Evolutionary conservation across 2,329 filamentous ascomycete species (phyloP).

Genomic region (Trichoderma arundinaceum): DNA sequence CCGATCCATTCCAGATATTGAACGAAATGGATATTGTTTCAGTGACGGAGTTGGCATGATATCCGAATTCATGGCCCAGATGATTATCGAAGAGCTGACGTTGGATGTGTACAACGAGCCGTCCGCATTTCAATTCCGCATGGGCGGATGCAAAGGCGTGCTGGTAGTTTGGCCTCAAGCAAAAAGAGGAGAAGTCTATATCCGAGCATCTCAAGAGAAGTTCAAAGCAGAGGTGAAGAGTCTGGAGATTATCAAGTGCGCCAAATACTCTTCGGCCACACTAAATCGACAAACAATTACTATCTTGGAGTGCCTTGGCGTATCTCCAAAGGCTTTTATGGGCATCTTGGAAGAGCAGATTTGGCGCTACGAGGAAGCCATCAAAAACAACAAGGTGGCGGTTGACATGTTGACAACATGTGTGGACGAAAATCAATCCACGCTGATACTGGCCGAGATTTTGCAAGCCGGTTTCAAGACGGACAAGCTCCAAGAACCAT

Average conservation of each 20-base stretch:
- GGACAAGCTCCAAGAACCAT: slow-evolving; percentile 69
- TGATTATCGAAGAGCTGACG: slow-evolving; percentile 74
- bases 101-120: slow-evolving; percentile 65
- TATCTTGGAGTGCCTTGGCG: slow-evolving; percentile 79
- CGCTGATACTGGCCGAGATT: slow-evolving; percentile 75
- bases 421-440: slow-evolving; percentile 85
- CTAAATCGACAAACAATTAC: slow-evolving; percentile 90
- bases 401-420: slow-evolving; percentile 72
- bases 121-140: slow-evolving; percentile 88
- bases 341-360: slow-evolving; percentile 72
- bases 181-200: slow-evolving; percentile 70
- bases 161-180: slow-evolving; percentile 75
- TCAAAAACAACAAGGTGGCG: slow-evolving; percentile 68
- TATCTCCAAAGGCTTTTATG: slow-evolving; percentile 70
- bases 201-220: slow-evolving; percentile 86
- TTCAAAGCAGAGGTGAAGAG: slow-evolving; percentile 74
- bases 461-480: slow-evolving; percentile 80
- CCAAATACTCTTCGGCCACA: slow-evolving; percentile 75
- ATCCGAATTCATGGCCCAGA: slow-evolving; percentile 74
- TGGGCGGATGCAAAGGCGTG: slow-evolving; percentile 92
- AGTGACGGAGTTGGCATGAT: slow-evolving; percentile 94
- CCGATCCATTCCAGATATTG: slow-evolving; percentile 71
- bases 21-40: slow-evolving; percentile 72
- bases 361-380: slow-evolving; percentile 69
- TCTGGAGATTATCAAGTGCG: slow-evolving; percentile 85